Conservation (phyloP, 2,329 filamentous ascomycete species). For the Chrysosporium queenslandicum region DNA sequence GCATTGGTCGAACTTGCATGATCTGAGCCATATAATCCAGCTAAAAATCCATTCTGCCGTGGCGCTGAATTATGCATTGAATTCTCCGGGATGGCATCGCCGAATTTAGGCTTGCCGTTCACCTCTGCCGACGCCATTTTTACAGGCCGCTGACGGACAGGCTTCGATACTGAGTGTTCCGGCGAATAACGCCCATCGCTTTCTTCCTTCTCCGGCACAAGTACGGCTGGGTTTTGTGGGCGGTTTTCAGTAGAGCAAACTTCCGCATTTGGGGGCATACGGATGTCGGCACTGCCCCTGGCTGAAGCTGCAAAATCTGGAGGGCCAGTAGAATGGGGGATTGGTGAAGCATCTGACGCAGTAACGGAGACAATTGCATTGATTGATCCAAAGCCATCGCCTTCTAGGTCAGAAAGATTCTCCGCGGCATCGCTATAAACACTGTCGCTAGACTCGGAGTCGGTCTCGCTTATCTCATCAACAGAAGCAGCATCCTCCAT, state of each 20-base stretch:
- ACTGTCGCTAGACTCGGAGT: constrained; percentile 36
- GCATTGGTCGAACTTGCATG: background rate
- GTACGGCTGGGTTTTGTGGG: background rate
- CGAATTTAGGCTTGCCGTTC: background rate
- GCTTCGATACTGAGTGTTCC: background rate
- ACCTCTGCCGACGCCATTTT: background rate
- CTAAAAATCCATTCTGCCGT: background rate
- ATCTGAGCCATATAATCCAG: background rate
- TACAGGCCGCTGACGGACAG: background rate
- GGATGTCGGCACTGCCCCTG: background rate
- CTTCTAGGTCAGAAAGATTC: constrained; percentile 29
- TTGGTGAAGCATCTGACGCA: background rate
- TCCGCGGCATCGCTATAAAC: constrained; percentile 41
- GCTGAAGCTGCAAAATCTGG: background rate
- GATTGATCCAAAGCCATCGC: constrained; percentile 41
- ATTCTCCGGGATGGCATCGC: background rate
- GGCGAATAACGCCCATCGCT: background rate
- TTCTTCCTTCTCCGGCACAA: background rate
- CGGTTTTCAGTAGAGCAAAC: background rate
- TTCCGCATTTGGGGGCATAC: background rate
- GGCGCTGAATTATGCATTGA: too few relatives aligned
- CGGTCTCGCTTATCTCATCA: constrained; percentile 20
- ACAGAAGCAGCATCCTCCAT: background rate
- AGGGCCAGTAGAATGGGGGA: background rate
- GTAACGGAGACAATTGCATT: constrained; percentile 36